Evolutionary conservation across 2,329 filamentous ascomycete genomes (phyloP).

Genomic region (Aspergillus texensis): DNA sequence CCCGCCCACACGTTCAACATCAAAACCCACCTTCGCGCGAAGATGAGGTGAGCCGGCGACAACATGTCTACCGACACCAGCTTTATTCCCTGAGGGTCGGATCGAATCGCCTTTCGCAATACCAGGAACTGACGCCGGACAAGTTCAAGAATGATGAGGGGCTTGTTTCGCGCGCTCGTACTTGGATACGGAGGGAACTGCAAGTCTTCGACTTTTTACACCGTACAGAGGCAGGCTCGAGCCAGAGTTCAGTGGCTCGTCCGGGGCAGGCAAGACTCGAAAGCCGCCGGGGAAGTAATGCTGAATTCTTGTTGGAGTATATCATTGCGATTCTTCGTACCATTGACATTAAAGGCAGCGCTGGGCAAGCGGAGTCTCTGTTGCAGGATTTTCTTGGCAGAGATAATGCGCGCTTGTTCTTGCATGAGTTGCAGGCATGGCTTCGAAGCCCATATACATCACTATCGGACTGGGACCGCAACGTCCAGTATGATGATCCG

Average conservation of each 20-base stretch:
- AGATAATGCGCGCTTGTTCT: slow-evolving; percentile 71
- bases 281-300: slow-evolving; percentile 63
- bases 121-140: slow-evolving; percentile 71
- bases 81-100: slow-evolving; percentile 82
- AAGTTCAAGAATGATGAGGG: slow-evolving; percentile 66
- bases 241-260: slow-evolving; percentile 21
- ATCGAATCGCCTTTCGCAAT: slow-evolving; percentile 74
- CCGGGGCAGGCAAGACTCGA: slow-evolving; percentile 37
- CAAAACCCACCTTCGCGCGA: slow-evolving; percentile 31
- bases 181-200: slow-evolving; percentile 82
- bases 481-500: slow-evolving; percentile 68
- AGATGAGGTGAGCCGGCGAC: slow-evolving; percentile 62
- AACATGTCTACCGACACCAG: slow-evolving; percentile 70
- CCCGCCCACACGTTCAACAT: background rate
- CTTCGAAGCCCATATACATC: slow-evolving; percentile 75
- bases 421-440: slow-evolving; percentile 85
- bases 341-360: slow-evolving; percentile 77
- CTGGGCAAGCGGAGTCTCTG: slow-evolving; percentile 77
- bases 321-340: slow-evolving; percentile 81
- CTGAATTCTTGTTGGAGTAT: slow-evolving; percentile 85
- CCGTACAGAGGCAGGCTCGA: slow-evolving; percentile 31
- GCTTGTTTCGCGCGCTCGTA: slow-evolving; percentile 74
- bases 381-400: slow-evolving; percentile 76
- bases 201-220: slow-evolving; percentile 77
- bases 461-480: slow-evolving; percentile 76